Base-by-base conservation (phyloP, 345 rosid genomes). In the Dipteronia sinensis region DNA sequence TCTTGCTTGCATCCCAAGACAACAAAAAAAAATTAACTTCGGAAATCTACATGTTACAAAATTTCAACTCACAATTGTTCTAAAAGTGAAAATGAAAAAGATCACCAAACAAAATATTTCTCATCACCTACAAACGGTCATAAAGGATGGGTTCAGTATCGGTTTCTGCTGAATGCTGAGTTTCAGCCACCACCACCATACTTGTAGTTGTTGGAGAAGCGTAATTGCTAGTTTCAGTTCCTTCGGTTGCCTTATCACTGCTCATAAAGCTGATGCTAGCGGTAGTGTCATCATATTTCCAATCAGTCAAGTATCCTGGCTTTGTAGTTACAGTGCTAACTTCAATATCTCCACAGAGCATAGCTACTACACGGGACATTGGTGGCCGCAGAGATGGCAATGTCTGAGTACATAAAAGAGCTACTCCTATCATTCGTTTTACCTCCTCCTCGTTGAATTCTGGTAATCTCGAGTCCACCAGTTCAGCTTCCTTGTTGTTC, bases 321-420 rank as follows among this genome's bases (percentile, higher is more conserved):
- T 59, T 59, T 59, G 27, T 59, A 59, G 64, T 59, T n/a, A 20
- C 64, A 16, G 90, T 68, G 65, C 82, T 79, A 16, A 92, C 90
- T 81, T 89, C 93, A n/a, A 82, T 79, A 79, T 93, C 98, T 72
- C 92, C 93, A 0, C 87, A 83, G 12, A 93, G 81, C 98, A 93
- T 89, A 9, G 89, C 88, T 44, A 89, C 83, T 1, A 88, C 92
- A 7, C 90, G 85, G 3, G 97, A 91, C 92, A 91, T 89, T 17
- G 88, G 59, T 69, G 94, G 94, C 71, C 96, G 78, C 27, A 78
- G 75, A 10, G 25, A n/a, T 47, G 89, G 90, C 56, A 94, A 78
- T 34, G 94, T 74, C 23, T 89, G 96, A 49, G 97, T 77, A 81
- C 97, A 89, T 71, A 89, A 23, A 69, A 93, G 87, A 72, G 89